These are phyloP conservation scores for Neofusicoccum sp. DNA, from an alignment of 2,329 filamentous ascomycete genomes.

Conservation along the genomic window DNA sequence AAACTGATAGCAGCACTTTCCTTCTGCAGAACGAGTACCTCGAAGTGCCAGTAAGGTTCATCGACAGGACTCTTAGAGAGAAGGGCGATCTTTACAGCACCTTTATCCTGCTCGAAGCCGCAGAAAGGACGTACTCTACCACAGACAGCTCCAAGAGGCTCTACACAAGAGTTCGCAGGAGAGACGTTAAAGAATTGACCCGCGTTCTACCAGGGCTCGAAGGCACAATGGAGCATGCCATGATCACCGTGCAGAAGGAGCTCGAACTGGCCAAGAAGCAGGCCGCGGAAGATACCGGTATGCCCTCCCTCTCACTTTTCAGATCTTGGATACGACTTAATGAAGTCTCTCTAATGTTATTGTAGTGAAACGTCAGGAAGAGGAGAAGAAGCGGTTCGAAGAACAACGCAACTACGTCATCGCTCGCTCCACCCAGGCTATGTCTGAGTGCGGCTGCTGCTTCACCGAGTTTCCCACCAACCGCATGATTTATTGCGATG, in stretches of 20 bases:
- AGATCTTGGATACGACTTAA: constrained; percentile 15
- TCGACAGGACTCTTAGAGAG: constrained; percentile 33
- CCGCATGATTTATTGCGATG: constrained; percentile 69
- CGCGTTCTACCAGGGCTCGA: neutral
- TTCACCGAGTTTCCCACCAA: constrained; percentile 68
- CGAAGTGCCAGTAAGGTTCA: constrained; percentile 39
- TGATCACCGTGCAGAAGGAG: constrained; percentile 20
- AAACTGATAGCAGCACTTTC: constrained; percentile 27
- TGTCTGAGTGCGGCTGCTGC: constrained; percentile 72
- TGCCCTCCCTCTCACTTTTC: constrained; percentile 7
- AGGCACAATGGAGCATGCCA: neutral
- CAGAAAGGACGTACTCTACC: constrained; percentile 35
- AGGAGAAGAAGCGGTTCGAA: constrained; percentile 27
- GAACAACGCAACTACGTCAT: constrained; percentile 41
- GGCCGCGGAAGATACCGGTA: constrained; percentile 28
- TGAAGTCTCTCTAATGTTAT: neutral
- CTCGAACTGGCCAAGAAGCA: constrained; percentile 33
- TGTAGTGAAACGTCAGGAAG: constrained; percentile 32
- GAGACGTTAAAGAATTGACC: neutral
- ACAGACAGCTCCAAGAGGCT: constrained; percentile 33
- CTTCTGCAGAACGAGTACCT: constrained; percentile 48
- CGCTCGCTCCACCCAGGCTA: constrained; percentile 44
- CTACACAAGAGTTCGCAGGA: constrained; percentile 25
- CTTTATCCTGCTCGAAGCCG: constrained; percentile 37
- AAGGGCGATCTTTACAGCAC: constrained; percentile 43